Evolutionary conservation across 805 yeast species (phyloP).

Genomic region (Teunomyces kruisii): DNA sequence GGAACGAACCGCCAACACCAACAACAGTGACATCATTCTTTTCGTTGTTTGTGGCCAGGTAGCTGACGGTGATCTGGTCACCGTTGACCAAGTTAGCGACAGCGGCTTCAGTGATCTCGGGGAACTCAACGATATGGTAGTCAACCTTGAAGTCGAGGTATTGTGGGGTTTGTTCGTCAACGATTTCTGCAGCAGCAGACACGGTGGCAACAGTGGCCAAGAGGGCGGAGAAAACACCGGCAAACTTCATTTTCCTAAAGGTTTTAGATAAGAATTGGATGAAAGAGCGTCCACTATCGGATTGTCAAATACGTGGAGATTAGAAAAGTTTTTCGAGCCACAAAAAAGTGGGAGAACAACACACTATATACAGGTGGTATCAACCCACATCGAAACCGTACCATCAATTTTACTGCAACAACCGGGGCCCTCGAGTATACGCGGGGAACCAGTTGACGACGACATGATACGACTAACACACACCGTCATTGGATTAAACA

Average conservation of each 20-base stretch:
- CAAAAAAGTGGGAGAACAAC: too few relatives aligned
- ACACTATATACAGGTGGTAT: background rate
- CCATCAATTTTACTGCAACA: background rate
- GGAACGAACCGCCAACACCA: slow-evolving; percentile 69
- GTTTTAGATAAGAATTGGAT: background rate
- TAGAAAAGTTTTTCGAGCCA: slow-evolving; percentile 1
- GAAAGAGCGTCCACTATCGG: background rate
- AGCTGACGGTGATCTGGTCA: slow-evolving; percentile 51
- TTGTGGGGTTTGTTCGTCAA: slow-evolving; percentile 7
- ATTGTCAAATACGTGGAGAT: background rate
- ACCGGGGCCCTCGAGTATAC: too few relatives aligned
- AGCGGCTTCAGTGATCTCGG: slow-evolving; percentile 36
- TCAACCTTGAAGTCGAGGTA: slow-evolving; percentile 45
- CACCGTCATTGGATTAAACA: background rate
- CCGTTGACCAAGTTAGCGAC: slow-evolving; percentile 48
- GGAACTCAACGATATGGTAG: slow-evolving; percentile 49
- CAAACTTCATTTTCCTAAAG: slow-evolving; percentile 4
- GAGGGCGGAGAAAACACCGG: slow-evolving; percentile 6
- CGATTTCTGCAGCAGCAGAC: slow-evolving; percentile 10
- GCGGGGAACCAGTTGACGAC: background rate
- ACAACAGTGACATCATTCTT: slow-evolving; percentile 50
- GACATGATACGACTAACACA: background rate
- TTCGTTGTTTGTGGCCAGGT: slow-evolving; percentile 55
- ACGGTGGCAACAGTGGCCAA: slow-evolving; percentile 9
- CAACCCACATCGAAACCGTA: background rate